Evolutionary conservation across 2,329 filamentous ascomycete species (phyloP).

Genomic region (Rutstroemia sp.): DNA sequence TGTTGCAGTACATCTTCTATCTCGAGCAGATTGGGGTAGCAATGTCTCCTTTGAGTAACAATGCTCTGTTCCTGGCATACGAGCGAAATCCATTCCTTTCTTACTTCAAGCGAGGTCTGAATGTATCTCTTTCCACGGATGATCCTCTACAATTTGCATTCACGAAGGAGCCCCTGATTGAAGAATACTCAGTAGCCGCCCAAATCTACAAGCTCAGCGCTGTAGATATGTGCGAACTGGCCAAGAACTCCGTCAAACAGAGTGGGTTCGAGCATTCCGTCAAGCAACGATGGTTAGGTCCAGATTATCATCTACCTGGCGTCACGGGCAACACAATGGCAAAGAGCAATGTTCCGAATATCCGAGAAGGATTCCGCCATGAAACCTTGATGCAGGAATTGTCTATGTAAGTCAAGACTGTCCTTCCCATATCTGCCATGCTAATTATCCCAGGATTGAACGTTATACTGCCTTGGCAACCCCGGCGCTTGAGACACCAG

Average conservation of each 20-base stretch:
- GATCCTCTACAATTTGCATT: constrained; percentile 97
- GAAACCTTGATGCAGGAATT: constrained; percentile 80
- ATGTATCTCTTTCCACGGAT: constrained; percentile 93
- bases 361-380: constrained; percentile 82
- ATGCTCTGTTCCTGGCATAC: constrained; percentile 91
- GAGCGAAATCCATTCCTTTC: constrained; percentile 94
- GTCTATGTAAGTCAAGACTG: constrained; percentile 59
- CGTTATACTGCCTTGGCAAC: constrained; percentile 26
- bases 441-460: constrained; percentile 28
- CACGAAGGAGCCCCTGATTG: constrained; percentile 95
- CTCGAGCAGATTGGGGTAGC: constrained; percentile 96
- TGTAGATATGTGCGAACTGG: constrained; percentile 97
- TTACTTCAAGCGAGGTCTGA: constrained; percentile 91
- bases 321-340: constrained; percentile 83
- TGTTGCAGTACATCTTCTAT: constrained; percentile 96
- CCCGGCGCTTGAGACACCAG: constrained; percentile 8
- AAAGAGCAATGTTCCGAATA: constrained; percentile 93
- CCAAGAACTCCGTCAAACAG: constrained; percentile 91
- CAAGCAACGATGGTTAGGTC: constrained; percentile 88
- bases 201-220: constrained; percentile 97
- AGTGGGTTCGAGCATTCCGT: constrained; percentile 86
- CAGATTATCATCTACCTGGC: constrained; percentile 69
- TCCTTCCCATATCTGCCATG: not conserved
- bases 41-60: constrained; percentile 99
- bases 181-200: constrained; percentile 95